Evolutionary conservation across 2,329 filamentous ascomycete species (phyloP).

Genomic region (Talaromyces sp.): DNA sequence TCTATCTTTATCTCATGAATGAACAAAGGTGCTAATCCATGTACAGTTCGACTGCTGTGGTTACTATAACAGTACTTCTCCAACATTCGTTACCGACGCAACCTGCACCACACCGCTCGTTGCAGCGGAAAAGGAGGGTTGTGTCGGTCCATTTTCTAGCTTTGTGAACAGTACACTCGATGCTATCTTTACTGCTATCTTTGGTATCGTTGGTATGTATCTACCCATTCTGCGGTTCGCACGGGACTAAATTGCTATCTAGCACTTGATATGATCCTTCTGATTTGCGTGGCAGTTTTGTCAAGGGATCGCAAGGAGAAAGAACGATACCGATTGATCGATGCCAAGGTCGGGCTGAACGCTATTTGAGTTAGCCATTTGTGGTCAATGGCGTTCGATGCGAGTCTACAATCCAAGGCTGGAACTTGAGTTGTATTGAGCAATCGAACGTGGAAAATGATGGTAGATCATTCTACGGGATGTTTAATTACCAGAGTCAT

Average conservation of each 20-base stretch:
- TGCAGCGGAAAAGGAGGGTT: conserved; percentile 67
- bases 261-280: conserved; percentile 63
- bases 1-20: background rate
- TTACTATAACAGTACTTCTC: conserved; percentile 67
- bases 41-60: conserved; percentile 75
- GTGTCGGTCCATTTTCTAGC: conserved; percentile 62
- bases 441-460: background rate
- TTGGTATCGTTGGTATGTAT: conserved; percentile 67
- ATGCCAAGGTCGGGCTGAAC: conserved; percentile 65
- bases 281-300: conserved; percentile 69
- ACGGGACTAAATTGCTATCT: background rate
- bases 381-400: conserved; percentile 38
- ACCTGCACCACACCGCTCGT: conserved; percentile 67
- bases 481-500: background rate
- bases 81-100: conserved; percentile 66
- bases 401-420: conserved; percentile 4
- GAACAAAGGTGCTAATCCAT: background rate
- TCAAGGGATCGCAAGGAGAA: conserved; percentile 77
- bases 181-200: conserved; percentile 72
- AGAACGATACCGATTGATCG: conserved; percentile 73
- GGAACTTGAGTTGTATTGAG: conserved; percentile 11
- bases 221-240: background rate
- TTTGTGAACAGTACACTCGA: conserved; percentile 71
- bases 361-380: background rate
- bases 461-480: background rate